Percentiles rank a stretch among this genome's conserved stretches.
These are phyloP conservation scores for Phytopythium oedochilum DNA, from an alignment of 352 stramenopile genomes.

Conservation along the genomic window DNA sequence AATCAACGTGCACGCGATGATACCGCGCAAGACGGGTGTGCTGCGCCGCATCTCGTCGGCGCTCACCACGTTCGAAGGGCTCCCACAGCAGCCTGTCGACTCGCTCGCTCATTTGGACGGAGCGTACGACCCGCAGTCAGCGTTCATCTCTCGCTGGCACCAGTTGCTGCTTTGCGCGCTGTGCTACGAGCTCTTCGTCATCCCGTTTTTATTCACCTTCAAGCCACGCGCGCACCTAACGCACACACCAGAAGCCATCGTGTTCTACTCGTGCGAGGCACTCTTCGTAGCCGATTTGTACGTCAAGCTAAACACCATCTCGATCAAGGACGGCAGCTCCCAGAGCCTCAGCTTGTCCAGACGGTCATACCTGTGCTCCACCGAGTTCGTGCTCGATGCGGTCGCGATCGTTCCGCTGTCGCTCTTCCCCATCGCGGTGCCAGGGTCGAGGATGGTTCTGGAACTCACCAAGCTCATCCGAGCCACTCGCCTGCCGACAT, in stretches of 20 bases:
- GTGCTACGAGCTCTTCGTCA: slow-evolving; percentile 38
- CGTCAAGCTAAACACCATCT: slow-evolving; percentile 51
- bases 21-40: neutral
- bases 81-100: neutral
- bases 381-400: slow-evolving; percentile 35
- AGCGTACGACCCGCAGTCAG: slow-evolving; percentile 30
- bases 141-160: slow-evolving; percentile 44
- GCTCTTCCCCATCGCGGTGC: slow-evolving; percentile 4
- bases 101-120: neutral
- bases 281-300: slow-evolving; percentile 54
- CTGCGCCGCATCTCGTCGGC: slow-evolving; percentile 4
- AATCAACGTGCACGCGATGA: neutral
- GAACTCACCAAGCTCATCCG: slow-evolving; percentile 39
- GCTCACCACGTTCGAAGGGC: neutral
- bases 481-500: slow-evolving; percentile 26
- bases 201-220: slow-evolving; percentile 56
- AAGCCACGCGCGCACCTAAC: slow-evolving; percentile 5
- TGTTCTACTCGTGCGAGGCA: slow-evolving; percentile 35
- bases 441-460: slow-evolving; percentile 20
- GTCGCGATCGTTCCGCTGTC: slow-evolving; percentile 37
- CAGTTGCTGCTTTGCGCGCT: slow-evolving; percentile 33
- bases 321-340: slow-evolving; percentile 39
- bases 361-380: slow-evolving; percentile 43
- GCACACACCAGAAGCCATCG: slow-evolving; percentile 5
- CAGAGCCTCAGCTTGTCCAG: slow-evolving; percentile 14